Base-by-base conservation (phyloP, 495 filamentous ascomycete genomes). In the Bathelium albidoporum region DNA sequence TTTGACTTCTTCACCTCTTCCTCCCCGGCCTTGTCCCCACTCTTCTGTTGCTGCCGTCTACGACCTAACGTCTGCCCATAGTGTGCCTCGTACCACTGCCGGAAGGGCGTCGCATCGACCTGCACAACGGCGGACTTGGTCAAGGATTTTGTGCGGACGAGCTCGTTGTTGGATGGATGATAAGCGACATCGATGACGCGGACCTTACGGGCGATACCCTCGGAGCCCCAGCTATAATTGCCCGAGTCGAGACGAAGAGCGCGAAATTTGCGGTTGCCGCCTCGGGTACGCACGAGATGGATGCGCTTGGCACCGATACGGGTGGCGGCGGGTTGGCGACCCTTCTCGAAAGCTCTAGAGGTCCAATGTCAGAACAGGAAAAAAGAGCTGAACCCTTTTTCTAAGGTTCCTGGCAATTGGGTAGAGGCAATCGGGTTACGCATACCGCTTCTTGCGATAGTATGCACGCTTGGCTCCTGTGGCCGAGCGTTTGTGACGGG, bases 131-230 rank as follows among this genome's bases (percentile, higher is more conserved):
- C 92, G 70, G 91, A 89, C 82, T 91, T 95, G 83, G 94, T 98
- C 76, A 99, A 84, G 82, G 94, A 97, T 85, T 99, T 99, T 78
- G 94, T 99, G 74, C 94, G 95, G 82, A 99, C 90, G 72, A 99
- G 84, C 80, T 99, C 94, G 88, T 99, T 99, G 90, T 99, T 99
- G 76, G 94, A 97, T 60, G 94, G 95, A 80, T 99, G 94, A 87
- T 87, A 99, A 73, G 87, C 88, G 80, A 97, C 95, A 72, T 81
- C 90, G 78, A 99, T 96, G 74, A 99, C 90, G 84, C 94, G 95
- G 79, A 88, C 88, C 85, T 99, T 99, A 84, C 92, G 91, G 82
- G 91, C 86, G 79, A 93, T 80, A 72, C 91, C 90, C 85, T 99
- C 94, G 70, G 91, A 96, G 71, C 89, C 94, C 94, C 94, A 99